Base-by-base conservation (phyloP, 169 alveolate genomes). In the Plasmodium cynomolgi region DNA sequence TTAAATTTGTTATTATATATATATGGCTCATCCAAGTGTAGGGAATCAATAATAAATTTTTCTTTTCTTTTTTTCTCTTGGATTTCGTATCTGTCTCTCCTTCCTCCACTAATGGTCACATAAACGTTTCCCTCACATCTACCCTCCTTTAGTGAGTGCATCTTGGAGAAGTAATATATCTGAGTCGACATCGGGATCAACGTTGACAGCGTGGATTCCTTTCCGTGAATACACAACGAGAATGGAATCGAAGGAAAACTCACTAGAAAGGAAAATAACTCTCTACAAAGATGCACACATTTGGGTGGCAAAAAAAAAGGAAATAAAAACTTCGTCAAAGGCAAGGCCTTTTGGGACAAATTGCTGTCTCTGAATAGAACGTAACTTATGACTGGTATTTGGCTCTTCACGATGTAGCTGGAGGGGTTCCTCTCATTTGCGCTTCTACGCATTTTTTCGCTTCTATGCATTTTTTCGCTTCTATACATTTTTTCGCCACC, bases 141-240 rank as follows among this genome's bases (percentile, higher is more conserved):
- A 17, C 62, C 54, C 17, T 62, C 37, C 50, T 90, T 90, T 47
- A 62, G 13, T 13, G 94, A 68, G 29, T 81, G 72, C 95, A 91
- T 91, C 17, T 50, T 81, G 8, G 95, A 91, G 58, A 91, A 91
- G 58, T 91, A 81, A 73, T 50, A 91, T 44, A 91, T 71, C 37
- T 91, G 95, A 0, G 95, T 91, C 44, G 44, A 82, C 0, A 72
- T 20, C 8, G 95, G 95, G 44, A 91, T 91, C 11, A 91, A 17
- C 13, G 84, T 3, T 9, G 92, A 81, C 71, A 72, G 39, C 0
- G 95, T 44, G 34, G 92, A 91, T 54, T 91, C 95, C 75, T 71
- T 83, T 2, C 95, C 95, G 74, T 71, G 92, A 33, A 91, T 62
- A 72, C 95, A 91, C 39, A 91, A 47, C 23, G 95, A 91, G 75